A percentile compares a stretch with the other conserved stretches of the same genome.
phyloP scores from a whole-genome alignment of 202 grass and related monocot genomes.

The Musa balbisiana region DNA sequence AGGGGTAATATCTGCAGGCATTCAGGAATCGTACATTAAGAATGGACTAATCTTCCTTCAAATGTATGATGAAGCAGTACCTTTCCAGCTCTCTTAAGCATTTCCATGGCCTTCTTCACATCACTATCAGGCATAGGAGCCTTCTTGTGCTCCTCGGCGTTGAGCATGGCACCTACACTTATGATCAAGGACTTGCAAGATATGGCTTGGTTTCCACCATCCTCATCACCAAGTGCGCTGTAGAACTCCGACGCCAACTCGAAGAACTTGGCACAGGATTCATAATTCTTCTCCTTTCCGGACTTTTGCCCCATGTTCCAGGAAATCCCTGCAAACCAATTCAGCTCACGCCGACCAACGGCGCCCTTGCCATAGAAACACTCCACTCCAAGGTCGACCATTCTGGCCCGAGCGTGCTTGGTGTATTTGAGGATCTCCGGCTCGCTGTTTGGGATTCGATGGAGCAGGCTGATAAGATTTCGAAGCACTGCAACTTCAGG shows the following conservation, averaged over 20 bases:
- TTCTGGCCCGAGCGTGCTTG: slow-evolving; percentile 45
- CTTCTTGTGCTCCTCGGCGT: slow-evolving; percentile 49
- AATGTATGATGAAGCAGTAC: slow-evolving; percentile 28
- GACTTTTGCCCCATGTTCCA: slow-evolving; percentile 65
- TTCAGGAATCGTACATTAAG: slow-evolving; percentile 19
- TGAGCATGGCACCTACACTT: slow-evolving; percentile 52
- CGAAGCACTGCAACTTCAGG: slow-evolving; percentile 59
- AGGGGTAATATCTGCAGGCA: slow-evolving; percentile 40
- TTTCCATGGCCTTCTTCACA: slow-evolving; percentile 69
- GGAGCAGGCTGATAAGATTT: slow-evolving; percentile 66
- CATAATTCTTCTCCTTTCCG: slow-evolving; percentile 43
- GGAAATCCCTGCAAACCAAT: slow-evolving; percentile 65
- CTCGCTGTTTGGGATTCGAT: slow-evolving; percentile 45
- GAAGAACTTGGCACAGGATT: slow-evolving; percentile 60
- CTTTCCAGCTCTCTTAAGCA: slow-evolving; percentile 84
- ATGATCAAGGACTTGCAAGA: slow-evolving; percentile 72
- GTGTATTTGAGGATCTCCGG: slow-evolving; percentile 74
- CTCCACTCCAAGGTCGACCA: slow-evolving; percentile 56
- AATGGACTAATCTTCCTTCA: slow-evolving; percentile 17
- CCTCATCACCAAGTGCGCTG: slow-evolving; percentile 27
- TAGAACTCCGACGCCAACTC: slow-evolving; percentile 71
- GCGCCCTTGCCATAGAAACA: slow-evolving; percentile 60
- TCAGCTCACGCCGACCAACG: slow-evolving; percentile 53
- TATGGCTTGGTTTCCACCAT: slow-evolving; percentile 33
- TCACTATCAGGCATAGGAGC: slow-evolving; percentile 48